Evolutionary conservation across 192 early-diverging fungal genomes (phyloP).

Genomic region (Podila horticola): DNA sequence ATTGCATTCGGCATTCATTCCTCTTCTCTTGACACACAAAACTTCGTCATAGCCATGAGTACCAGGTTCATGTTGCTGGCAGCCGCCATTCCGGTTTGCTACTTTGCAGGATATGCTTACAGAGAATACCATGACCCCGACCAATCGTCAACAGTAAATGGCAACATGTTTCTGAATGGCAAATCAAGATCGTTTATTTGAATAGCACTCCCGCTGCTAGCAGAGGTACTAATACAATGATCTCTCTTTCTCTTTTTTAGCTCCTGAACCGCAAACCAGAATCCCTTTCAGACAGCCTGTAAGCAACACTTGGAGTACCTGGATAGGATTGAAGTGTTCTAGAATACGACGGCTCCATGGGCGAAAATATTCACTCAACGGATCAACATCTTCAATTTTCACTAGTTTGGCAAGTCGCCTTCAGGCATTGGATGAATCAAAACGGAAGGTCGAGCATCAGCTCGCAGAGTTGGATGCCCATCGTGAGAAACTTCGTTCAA

Average conservation of each 20-base stretch:
- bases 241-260: background rate
- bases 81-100: constrained; percentile 37
- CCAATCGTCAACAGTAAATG: constrained; percentile 18
- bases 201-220: background rate
- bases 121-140: constrained; percentile 38
- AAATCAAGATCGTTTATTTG: background rate
- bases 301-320: background rate
- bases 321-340: background rate
- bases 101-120: constrained; percentile 47
- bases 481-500: constrained; percentile 15
- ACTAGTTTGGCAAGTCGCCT: constrained; percentile 21
- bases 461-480: constrained; percentile 33
- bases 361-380: background rate
- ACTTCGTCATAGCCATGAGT: constrained; percentile 15
- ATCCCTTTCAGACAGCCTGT: constrained; percentile 31
- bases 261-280: constrained; percentile 34
- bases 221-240: background rate
- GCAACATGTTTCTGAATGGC: background rate
- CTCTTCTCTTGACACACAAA: too few relatives aligned
- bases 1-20: too few relatives aligned
- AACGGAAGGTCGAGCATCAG: constrained; percentile 24
- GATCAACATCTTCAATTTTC: background rate
- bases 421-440: constrained; percentile 21
- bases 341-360: background rate
- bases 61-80: constrained; percentile 32